A percentile compares a stretch with the other conserved stretches of the same genome.
These are phyloP conservation scores for Saturnispora silvae DNA, from an alignment of 805 yeast genomes.

Conservation along the genomic window DNA sequence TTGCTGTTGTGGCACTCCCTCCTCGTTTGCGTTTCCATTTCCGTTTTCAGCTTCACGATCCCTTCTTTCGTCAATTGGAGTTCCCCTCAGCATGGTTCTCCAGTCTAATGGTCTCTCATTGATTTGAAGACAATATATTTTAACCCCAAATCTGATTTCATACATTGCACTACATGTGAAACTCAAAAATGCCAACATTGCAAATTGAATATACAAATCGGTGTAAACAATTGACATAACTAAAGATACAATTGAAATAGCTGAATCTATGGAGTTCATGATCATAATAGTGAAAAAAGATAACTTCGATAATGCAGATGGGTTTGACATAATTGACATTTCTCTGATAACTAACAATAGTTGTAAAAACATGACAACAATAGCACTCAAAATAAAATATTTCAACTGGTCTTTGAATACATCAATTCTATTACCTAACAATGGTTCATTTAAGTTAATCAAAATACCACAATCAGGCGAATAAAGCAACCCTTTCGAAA, in stretches of 20 bases:
- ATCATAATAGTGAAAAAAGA: slow-evolving; percentile 59
- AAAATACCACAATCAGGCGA: slow-evolving; percentile 84
- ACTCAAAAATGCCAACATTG: slow-evolving; percentile 58
- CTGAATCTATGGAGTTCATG: slow-evolving; percentile 59
- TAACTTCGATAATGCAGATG: slow-evolving; percentile 66
- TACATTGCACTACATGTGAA: slow-evolving; percentile 63
- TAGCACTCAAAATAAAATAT: slow-evolving; percentile 32
- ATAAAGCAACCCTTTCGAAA: slow-evolving; percentile 52
- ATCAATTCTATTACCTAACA: slow-evolving; percentile 51
- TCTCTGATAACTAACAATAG: slow-evolving; percentile 53
- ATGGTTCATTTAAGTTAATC: slow-evolving; percentile 26
- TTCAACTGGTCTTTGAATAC: slow-evolving; percentile 30
- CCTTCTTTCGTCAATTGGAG: slow-evolving; percentile 30
- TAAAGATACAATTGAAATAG: slow-evolving; percentile 51
- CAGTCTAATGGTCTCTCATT: slow-evolving; percentile 61
- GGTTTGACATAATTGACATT: slow-evolving; percentile 63
- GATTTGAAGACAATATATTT: slow-evolving; percentile 57
- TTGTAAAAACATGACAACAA: slow-evolving; percentile 39
- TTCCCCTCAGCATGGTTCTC: slow-evolving; percentile 57
- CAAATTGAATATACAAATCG: slow-evolving; percentile 53
- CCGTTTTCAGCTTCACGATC: slow-evolving; percentile 8
- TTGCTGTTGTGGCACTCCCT: not conserved
- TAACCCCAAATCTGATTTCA: slow-evolving; percentile 63
- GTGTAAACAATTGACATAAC: slow-evolving; percentile 45
- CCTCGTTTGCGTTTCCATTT: slow-evolving; percentile 13